Conservation (phyloP, 495 filamentous ascomycete genomes). For the Tuber melanosporum region DNA sequence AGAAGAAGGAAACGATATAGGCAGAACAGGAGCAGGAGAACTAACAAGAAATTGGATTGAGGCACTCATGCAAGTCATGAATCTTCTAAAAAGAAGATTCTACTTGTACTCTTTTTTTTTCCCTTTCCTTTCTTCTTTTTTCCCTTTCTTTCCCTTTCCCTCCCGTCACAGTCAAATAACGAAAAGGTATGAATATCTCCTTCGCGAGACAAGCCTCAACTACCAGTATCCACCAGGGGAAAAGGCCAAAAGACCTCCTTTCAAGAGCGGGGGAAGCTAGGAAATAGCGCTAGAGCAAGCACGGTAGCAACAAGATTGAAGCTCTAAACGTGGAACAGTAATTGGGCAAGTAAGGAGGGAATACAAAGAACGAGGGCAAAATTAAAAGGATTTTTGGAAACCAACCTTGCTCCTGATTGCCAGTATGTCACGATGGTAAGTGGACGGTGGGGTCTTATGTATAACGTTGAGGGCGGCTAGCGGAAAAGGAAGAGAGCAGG, state of each 20-base stretch:
- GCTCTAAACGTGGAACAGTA: conserved; percentile 17
- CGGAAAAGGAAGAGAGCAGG: neutral
- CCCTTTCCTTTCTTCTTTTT: neutral
- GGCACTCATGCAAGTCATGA: conserved; percentile 42
- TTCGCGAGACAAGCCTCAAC: neutral
- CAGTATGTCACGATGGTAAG: neutral
- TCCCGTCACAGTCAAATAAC: neutral
- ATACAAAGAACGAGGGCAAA: neutral
- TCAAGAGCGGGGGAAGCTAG: conserved; percentile 13
- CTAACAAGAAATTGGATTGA: conserved; percentile 43
- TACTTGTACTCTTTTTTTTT: conserved; percentile 1
- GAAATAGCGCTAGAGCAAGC: conserved; percentile 10
- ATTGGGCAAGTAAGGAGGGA: conserved; percentile 18
- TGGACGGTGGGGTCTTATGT: conserved; percentile 1
- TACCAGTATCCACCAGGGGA: neutral
- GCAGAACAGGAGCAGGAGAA: conserved; percentile 33
- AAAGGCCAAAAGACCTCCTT: neutral
- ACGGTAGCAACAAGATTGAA: conserved; percentile 9
- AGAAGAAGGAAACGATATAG: conserved; percentile 18
- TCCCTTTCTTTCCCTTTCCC: neutral
- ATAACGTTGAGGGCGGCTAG: neutral
- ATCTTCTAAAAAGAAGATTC: conserved; percentile 10
- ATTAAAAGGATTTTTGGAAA: neutral
- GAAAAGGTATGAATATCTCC: neutral
- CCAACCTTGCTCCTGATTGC: conserved; percentile 2